A percentile compares a stretch with the other conserved stretches of the same genome.
phyloP scores from a whole-genome alignment of 768 basidiomycete genomes.

The Rhodotorula toruloides region DNA sequence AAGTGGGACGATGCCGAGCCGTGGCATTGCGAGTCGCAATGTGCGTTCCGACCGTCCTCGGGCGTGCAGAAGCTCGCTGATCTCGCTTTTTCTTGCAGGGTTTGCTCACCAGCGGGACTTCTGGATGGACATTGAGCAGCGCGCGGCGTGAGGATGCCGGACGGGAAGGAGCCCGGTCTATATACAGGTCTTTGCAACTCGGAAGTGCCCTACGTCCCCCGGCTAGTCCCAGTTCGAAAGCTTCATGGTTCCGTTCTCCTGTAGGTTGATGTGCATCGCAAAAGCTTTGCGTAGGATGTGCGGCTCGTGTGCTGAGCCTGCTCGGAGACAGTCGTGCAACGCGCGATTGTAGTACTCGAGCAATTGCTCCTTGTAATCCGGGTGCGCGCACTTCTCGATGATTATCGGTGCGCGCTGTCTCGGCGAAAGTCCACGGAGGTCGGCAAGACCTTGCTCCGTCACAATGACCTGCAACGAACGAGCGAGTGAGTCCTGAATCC shows the following conservation, averaged over 20 bases:
- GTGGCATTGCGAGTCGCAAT: slow-evolving; percentile 1
- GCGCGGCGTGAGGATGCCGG: background rate
- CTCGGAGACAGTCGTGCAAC: slow-evolving; percentile 42
- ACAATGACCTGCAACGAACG: slow-evolving; percentile 24
- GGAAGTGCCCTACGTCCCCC: background rate
- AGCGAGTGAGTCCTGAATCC: background rate
- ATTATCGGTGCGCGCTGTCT: slow-evolving; percentile 43
- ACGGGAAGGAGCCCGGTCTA: background rate
- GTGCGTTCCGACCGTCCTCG: background rate
- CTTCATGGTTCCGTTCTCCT: slow-evolving; percentile 44
- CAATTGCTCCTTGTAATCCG: slow-evolving; percentile 41
- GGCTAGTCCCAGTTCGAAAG: slow-evolving; percentile 40
- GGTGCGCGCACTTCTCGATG: slow-evolving; percentile 40
- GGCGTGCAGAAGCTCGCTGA: too few species aligned
- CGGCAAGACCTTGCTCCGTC: slow-evolving; percentile 45
- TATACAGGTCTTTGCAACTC: too few species aligned
- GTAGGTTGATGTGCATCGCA: slow-evolving; percentile 21
- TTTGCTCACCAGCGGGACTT: slow-evolving; percentile 2
- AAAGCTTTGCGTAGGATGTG: slow-evolving; percentile 39
- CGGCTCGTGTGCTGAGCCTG: slow-evolving; percentile 41
- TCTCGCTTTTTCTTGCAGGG: background rate
- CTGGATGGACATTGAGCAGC: background rate
- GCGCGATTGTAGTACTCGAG: slow-evolving; percentile 43
- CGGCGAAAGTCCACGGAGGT: slow-evolving; percentile 42
- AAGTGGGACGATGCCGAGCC: slow-evolving; percentile 7